Percentiles rank a stretch among this genome's conserved stretches.
These are phyloP conservation scores for Talaromyces sp. DNA, from an alignment of 2,329 filamentous ascomycete species.

Conservation along the genomic window DNA sequence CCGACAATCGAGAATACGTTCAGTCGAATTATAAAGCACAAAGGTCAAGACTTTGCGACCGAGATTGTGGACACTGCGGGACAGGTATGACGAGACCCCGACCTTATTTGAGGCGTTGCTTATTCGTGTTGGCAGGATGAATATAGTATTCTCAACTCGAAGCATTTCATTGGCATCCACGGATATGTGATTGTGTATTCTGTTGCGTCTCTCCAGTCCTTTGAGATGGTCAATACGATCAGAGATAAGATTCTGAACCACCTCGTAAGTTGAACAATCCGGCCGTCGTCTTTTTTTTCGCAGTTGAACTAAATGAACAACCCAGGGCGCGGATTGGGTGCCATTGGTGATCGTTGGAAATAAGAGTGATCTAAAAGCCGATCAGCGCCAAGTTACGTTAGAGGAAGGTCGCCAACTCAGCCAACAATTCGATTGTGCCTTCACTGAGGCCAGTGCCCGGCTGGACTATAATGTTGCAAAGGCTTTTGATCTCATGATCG, in stretches of 20 bases:
- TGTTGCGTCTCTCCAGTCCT: constrained; percentile 87
- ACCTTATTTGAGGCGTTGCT: not conserved
- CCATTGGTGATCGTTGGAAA: constrained; percentile 95
- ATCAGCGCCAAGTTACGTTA: constrained; percentile 82
- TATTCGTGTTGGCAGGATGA: constrained; percentile 62
- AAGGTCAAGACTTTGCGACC: constrained; percentile 86
- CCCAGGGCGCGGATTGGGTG: constrained; percentile 81
- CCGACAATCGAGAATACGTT: constrained; percentile 99
- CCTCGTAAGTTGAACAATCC: constrained; percentile 55
- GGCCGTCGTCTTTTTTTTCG: constrained; percentile 5
- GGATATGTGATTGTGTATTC: constrained; percentile 98
- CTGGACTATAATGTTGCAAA: constrained; percentile 92
- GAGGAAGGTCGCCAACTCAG: constrained; percentile 82
- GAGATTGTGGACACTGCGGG: constrained; percentile 98
- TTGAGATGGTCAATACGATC: constrained; percentile 96
- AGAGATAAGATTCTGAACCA: constrained; percentile 97
- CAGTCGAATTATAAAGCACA: constrained; percentile 88
- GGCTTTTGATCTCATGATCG: constrained; percentile 91
- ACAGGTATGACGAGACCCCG: constrained; percentile 55
- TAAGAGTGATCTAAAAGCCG: constrained; percentile 88
- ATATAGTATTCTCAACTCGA: constrained; percentile 96
- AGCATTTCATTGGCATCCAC: constrained; percentile 98
- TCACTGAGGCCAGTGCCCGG: constrained; percentile 89
- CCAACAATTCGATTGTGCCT: constrained; percentile 84
- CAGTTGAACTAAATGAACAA: constrained; percentile 7